phyloP scores from a whole-genome alignment of 2,329 filamentous ascomycete species.

The Fusarium bulbicola region DNA sequence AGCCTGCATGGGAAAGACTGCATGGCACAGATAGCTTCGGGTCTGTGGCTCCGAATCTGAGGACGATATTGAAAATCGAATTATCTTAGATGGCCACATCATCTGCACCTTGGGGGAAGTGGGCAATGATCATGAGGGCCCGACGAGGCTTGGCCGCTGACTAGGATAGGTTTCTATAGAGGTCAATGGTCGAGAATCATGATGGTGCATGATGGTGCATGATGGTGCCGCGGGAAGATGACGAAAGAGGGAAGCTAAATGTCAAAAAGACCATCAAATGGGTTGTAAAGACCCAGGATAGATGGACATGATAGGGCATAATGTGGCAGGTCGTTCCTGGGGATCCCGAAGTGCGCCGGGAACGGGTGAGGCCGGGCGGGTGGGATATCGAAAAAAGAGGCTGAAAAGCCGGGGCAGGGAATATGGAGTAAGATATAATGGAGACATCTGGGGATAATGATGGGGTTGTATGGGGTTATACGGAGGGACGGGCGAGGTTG shows the following conservation, averaged over 20 bases:
- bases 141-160: conserved; percentile 10
- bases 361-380: conserved; percentile 41
- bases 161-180: conserved; percentile 22
- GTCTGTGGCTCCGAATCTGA: conserved; percentile 17
- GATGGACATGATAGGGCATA: conserved; percentile 19
- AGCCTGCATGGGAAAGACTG: conserved; percentile 25
- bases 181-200: conserved; percentile 29
- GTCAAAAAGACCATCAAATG: conserved; percentile 8
- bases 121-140: conserved; percentile 15
- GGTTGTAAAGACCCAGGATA: conserved; percentile 6
- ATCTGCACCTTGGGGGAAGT: conserved; percentile 15
- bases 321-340: conserved; percentile 39
- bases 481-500: conserved; percentile 25
- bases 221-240: conserved; percentile 37
- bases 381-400: conserved; percentile 38
- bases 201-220: conserved; percentile 38
- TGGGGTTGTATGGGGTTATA: conserved; percentile 33
- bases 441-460: conserved; percentile 18
- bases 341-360: conserved; percentile 42
- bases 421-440: conserved; percentile 35
- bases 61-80: conserved; percentile 2
- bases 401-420: conserved; percentile 40
- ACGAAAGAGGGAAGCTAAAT: conserved; percentile 33
- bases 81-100: not conserved
- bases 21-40: conserved; percentile 33